Conservation (phyloP, 148 eudicot species). For the Rhododendron simsii region DNA sequence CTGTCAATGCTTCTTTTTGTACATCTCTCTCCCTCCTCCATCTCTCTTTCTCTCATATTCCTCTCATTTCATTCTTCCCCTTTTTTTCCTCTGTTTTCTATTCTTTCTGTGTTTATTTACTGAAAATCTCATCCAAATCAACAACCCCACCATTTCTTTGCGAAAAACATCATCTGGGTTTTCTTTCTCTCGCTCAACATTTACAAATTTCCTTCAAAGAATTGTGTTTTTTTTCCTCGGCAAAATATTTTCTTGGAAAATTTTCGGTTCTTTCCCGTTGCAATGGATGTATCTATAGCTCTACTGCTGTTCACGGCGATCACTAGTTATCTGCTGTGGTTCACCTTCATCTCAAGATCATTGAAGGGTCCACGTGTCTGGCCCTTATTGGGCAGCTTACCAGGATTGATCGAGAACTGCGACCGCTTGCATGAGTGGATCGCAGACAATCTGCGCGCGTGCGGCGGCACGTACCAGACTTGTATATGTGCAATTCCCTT, state of each 20-base stretch:
- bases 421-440: slow-evolving; percentile 93
- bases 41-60: not conserved
- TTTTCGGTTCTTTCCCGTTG: not conserved
- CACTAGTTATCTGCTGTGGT: slow-evolving; percentile 69
- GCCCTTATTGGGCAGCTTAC: slow-evolving; percentile 81
- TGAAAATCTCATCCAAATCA: not conserved
- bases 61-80: not conserved
- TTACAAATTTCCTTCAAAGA: not conserved
- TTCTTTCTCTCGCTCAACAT: not conserved
- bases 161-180: not conserved
- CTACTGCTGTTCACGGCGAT: slow-evolving; percentile 43
- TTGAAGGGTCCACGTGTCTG: slow-evolving; percentile 88
- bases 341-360: slow-evolving; percentile 80
- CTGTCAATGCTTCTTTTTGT: slow-evolving; percentile 11
- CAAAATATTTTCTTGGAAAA: slow-evolving; percentile 2
- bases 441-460: slow-evolving; percentile 76
- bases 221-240: not conserved
- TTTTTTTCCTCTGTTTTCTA: not conserved
- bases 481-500: slow-evolving; percentile 84
- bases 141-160: not conserved
- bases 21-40: slow-evolving; percentile 10
- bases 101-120: not conserved
- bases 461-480: slow-evolving; percentile 91
- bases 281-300: slow-evolving; percentile 52
- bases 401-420: slow-evolving; percentile 75